Base-by-base conservation (phyloP, 768 basidiomycete genomes). In the Tylopilus sp. region DNA sequence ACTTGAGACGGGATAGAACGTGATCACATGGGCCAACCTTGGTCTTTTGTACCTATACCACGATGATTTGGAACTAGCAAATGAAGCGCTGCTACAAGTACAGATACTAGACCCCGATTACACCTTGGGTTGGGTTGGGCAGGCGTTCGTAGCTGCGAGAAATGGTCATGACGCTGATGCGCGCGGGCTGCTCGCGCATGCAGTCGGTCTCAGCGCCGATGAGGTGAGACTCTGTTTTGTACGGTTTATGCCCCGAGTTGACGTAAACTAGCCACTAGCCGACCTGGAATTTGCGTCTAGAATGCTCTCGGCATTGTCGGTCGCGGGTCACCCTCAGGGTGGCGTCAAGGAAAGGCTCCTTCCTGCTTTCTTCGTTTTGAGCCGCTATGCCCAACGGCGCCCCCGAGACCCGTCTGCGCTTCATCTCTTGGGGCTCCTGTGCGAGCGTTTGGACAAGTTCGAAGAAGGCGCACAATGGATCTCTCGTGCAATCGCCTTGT, bases 21-120 rank as follows among this genome's bases (percentile, higher is more conserved):
- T 85, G 26, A 58, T 70, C 13, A 79, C 84, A 1, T 98, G 97
- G 97, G 80, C 87, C 2, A 91, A 86, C 62, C 76, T 98, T 8
- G 97, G 95, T 2, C 72, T 98, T 30, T 73, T 99, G 36, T 98
- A 91, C 69, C 75, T 94, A 22, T 72, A 87, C 49, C 77, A 95
- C 57, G 75, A 76, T 20, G 95, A 98, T 68, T 59, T 77, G 2
- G 88, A 92, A 44, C 73, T 98, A 28, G 91, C 95, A 1, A 87
- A 86, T 57, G 85, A 94, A 61, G 86, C 90, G 1, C 82, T 99
- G 58, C 78, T 85, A 61, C 85, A 85, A 51, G 92, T 95, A 10
- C 97, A 98, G 66, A 84, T 87, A 17, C 76, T 94, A 40, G 94
- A 98, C 72, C 91, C 95, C 7, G 95, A 98, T 62, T 87, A 85